phyloP scores from a whole-genome alignment of 2,329 filamentous ascomycete genomes.

The Myriosclerotinia duriaeana region DNA sequence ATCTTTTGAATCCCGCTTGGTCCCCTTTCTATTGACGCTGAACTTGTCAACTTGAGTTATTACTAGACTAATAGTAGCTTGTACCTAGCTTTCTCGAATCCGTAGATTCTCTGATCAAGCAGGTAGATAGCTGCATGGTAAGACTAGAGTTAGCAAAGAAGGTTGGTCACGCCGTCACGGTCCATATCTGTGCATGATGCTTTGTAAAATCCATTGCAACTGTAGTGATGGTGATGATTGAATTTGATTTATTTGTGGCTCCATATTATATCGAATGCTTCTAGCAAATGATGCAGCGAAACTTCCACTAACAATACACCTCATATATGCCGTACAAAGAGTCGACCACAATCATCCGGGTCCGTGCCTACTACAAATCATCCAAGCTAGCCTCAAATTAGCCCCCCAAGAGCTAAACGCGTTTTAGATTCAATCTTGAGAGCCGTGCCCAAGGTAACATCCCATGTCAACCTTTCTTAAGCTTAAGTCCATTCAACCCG shows the following conservation, averaged over 20 bases:
- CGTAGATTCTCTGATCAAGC: neutral
- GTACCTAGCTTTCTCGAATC: neutral
- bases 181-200: neutral
- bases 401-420: neutral
- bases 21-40: neutral
- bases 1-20: neutral
- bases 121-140: neutral
- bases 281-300: neutral
- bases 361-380: neutral
- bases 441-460: neutral
- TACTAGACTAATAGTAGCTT: neutral
- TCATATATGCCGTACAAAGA: neutral
- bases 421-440: neutral
- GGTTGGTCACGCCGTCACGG: neutral
- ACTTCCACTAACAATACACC: no score
- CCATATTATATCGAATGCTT: neutral
- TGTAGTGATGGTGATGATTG: neutral
- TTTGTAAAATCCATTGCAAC: neutral
- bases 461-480: neutral
- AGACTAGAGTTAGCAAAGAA: neutral
- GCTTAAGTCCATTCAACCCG: conserved; percentile 1
- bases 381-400: no score
- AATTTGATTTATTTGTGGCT: neutral
- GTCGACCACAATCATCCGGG: no score
- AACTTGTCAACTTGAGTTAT: neutral